Evolutionary conservation across 176 grass and related monocot genomes (phyloP).

Genomic region (Phragmites australis): DNA sequence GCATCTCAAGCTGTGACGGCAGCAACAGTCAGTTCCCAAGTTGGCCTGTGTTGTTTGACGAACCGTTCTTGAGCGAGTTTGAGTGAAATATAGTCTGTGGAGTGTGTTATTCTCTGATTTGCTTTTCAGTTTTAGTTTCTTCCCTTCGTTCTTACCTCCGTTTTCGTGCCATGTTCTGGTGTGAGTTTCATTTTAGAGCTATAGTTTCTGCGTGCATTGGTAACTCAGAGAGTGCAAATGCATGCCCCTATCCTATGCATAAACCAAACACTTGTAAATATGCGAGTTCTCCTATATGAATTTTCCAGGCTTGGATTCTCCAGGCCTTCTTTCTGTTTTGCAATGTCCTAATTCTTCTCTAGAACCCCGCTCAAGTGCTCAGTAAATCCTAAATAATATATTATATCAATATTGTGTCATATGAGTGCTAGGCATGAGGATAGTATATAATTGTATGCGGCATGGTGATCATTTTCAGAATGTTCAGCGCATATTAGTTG

Average conservation of each 20-base stretch:
- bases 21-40: conserved; percentile 50
- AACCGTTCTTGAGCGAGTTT: conserved; percentile 68
- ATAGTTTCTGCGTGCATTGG: conserved; percentile 45
- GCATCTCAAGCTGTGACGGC: conserved; percentile 66
- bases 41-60: conserved; percentile 68
- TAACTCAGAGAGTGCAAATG: conserved; percentile 42
- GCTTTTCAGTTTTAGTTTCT: conserved; percentile 42
- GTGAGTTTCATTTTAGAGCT: conserved; percentile 49
- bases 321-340: conserved; percentile 11
- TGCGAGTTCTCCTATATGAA: conserved; percentile 37
- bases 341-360: conserved; percentile 24
- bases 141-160: conserved; percentile 23
- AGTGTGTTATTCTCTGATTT: conserved; percentile 40
- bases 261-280: conserved; percentile 63
- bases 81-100: conserved; percentile 42
- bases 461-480: conserved; percentile 32
- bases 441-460: conserved; percentile 22
- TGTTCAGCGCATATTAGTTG: conserved; percentile 16
- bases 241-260: conserved; percentile 43
- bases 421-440: conserved; percentile 11
- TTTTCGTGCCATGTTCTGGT: conserved; percentile 34
- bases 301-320: conserved; percentile 38
- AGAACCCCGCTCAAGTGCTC: background rate
- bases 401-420: background rate
- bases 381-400: conserved; percentile 17